These are phyloP conservation scores for Massariosphaeria phaeospora DNA, from an alignment of 495 filamentous ascomycete genomes.

Conservation along the genomic window DNA sequence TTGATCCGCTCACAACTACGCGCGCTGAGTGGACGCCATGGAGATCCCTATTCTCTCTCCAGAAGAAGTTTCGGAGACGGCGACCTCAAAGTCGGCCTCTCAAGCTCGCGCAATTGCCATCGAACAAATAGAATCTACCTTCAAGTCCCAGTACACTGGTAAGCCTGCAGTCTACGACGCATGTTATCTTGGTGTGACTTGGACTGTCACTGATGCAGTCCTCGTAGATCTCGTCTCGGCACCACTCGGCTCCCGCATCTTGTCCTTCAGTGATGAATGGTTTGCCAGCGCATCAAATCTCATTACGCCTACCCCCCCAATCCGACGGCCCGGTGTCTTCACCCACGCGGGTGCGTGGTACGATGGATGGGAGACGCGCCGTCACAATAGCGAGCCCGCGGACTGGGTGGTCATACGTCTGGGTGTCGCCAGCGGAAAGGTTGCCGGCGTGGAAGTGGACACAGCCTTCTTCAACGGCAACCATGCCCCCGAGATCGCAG, in stretches of 20 bases:
- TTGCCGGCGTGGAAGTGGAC: constrained; percentile 79
- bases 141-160: constrained; percentile 67
- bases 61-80: constrained; percentile 28
- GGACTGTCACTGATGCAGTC: no score
- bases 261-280: constrained; percentile 80
- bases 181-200: background rate
- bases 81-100: constrained; percentile 4
- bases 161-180: constrained; percentile 6
- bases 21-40: no score
- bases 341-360: constrained; percentile 87
- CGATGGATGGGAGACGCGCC: constrained; percentile 89
- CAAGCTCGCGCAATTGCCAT: constrained; percentile 26
- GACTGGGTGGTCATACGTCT: constrained; percentile 83
- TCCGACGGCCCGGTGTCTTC: constrained; percentile 76
- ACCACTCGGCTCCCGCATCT: constrained; percentile 65
- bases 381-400: constrained; percentile 72
- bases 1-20: no score
- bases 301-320: constrained; percentile 65
- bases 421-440: constrained; percentile 68
- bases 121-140: constrained; percentile 63
- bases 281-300: constrained; percentile 82
- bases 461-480: constrained; percentile 85
- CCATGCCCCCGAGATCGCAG: constrained; percentile 73
- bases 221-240: constrained; percentile 77
- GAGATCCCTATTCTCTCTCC: constrained; percentile 32